Evolutionary conservation across 306 rosid species (phyloP).

Genomic region (Lathyrus oleraceus): DNA sequence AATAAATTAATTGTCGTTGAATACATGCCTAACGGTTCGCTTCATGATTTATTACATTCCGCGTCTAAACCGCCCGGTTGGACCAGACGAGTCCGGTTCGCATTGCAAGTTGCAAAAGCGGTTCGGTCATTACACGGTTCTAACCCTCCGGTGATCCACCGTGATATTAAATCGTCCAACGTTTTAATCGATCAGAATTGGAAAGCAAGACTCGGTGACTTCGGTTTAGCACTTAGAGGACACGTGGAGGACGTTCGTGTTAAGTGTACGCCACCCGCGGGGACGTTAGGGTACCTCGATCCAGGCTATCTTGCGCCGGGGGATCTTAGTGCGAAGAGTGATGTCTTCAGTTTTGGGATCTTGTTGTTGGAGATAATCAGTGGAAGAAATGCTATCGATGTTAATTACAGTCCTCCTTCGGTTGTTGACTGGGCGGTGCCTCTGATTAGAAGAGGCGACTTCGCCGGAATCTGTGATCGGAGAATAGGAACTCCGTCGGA

Average conservation of each 20-base stretch:
- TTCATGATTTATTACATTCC: conserved; percentile 68
- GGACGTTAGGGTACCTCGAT: conserved; percentile 90
- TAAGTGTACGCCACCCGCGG: conserved; percentile 89
- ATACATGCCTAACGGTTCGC: conserved; percentile 86
- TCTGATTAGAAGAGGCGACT: conserved; percentile 49
- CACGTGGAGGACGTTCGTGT: conserved; percentile 88
- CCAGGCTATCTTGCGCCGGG: conserved; percentile 84
- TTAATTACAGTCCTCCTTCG: conserved; percentile 79
- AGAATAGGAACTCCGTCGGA: conserved; percentile 57
- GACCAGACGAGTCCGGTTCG: conserved; percentile 57
- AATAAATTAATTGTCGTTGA: conserved; percentile 64
- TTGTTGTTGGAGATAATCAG: conserved; percentile 73
- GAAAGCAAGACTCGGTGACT: conserved; percentile 81
- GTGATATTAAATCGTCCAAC: conserved; percentile 86
- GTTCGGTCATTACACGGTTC: conserved; percentile 58
- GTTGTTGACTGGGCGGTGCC: conserved; percentile 94
- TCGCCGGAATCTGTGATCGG: conserved; percentile 53
- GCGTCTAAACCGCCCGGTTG: conserved; percentile 64
- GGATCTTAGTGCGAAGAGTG: conserved; percentile 83
- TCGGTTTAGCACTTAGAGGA: conserved; percentile 77
- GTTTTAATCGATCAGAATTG: conserved; percentile 59
- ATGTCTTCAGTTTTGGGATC: conserved; percentile 93
- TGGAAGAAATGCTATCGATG: conserved; percentile 85
- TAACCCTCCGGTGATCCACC: conserved; percentile 85
- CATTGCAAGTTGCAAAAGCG: conserved; percentile 71